These are phyloP conservation scores for Imleria badia DNA, from an alignment of 768 basidiomycete genomes.

Conservation along the genomic window DNA sequence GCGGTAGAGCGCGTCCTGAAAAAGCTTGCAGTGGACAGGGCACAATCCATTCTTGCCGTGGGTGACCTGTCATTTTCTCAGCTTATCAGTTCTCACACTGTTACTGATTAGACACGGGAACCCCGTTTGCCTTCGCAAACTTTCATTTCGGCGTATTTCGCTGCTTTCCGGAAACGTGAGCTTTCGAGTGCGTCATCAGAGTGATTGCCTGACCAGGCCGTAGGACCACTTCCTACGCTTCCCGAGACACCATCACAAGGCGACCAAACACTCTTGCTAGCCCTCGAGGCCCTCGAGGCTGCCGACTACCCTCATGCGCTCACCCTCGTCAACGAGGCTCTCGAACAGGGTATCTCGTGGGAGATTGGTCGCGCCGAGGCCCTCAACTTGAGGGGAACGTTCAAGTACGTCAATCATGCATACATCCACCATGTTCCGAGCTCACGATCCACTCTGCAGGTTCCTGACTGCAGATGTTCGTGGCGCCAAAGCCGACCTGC, in stretches of 20 bases:
- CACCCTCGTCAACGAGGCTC: conserved; percentile 76
- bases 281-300: conserved; percentile 80
- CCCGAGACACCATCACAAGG: conserved; percentile 77
- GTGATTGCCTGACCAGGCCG: background rate
- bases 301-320: conserved; percentile 82
- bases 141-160: conserved; percentile 94
- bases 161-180: conserved; percentile 90
- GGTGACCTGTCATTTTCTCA: conserved; percentile 17
- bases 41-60: conserved; percentile 68
- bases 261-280: conserved; percentile 79
- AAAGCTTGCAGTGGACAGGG: conserved; percentile 70
- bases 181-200: background rate
- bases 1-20: conserved; percentile 93
- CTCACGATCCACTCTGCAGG: conserved; percentile 37
- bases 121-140: conserved; percentile 84
- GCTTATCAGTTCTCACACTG: background rate
- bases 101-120: conserved; percentile 52
- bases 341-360: conserved; percentile 84
- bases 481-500: conserved; percentile 81
- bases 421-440: background rate
- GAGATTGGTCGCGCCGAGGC: conserved; percentile 80
- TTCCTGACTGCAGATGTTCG: conserved; percentile 86
- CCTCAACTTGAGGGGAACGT: conserved; percentile 90
- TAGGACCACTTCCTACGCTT: conserved; percentile 66
- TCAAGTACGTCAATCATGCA: conserved; percentile 63